Percentiles rank a stretch among this genome's conserved stretches.
phyloP scores from a whole-genome alignment of 495 filamentous ascomycete species.

The Trichoderma reesei region DNA sequence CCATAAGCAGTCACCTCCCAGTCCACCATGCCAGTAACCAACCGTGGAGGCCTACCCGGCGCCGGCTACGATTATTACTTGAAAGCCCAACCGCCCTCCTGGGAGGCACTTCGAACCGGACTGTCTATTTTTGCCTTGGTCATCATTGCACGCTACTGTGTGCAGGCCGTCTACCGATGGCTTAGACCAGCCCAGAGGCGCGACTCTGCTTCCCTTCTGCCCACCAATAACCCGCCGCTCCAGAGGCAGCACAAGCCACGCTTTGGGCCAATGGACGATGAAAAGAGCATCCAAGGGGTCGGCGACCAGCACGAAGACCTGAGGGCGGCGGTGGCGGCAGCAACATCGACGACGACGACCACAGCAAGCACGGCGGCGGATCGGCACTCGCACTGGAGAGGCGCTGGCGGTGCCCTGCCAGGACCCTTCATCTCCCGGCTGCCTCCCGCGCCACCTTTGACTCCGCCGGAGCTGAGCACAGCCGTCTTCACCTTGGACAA shows the following conservation, averaged over 20 bases:
- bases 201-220: not conserved
- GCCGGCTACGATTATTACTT: constrained; percentile 11
- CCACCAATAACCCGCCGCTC: not conserved
- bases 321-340: constrained; percentile 5
- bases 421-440: constrained; percentile 24
- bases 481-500: constrained; percentile 23
- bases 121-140: constrained; percentile 8
- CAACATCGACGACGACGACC: constrained; percentile 7
- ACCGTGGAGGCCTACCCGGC: constrained; percentile 9
- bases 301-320: constrained; percentile 12
- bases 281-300: constrained; percentile 13
- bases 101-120: not conserved
- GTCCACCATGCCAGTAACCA: constrained; percentile 3
- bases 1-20: constrained; percentile 8
- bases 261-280: not conserved
- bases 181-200: constrained; percentile 5
- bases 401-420: constrained; percentile 7
- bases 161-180: not conserved
- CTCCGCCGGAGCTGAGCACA: constrained; percentile 25
- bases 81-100: constrained; percentile 10
- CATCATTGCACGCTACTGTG: constrained; percentile 8
- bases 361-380: constrained; percentile 11
- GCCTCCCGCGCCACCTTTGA: constrained; percentile 32
- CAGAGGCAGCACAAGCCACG: not conserved
- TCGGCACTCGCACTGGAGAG: constrained; percentile 1